Base-by-base conservation (phyloP, 345 rosid species). In the Eucalyptus dawsonii region DNA sequence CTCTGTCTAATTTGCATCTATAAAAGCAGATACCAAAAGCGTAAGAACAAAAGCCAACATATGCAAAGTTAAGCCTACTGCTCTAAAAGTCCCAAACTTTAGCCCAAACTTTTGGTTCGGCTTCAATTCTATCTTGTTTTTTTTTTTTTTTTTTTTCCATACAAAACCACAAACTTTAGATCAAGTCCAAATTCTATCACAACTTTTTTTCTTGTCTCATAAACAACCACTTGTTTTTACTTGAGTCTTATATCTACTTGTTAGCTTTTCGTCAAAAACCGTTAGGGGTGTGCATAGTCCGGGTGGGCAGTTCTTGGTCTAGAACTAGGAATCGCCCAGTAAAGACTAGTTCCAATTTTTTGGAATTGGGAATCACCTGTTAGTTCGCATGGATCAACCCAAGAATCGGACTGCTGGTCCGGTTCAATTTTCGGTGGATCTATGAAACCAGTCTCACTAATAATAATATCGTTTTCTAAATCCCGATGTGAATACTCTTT, bases 381-480 rank as follows among this genome's bases (percentile, higher is more conserved):
- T 50, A 50, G 6, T 50, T 50, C n/a, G 50, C 50, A 50, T 50
- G 50, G 15, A 50, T 50, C 15, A 1, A 50, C 15, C 6, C 1
- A 2, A 50, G 15, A 50, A 13, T 6, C 6, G 0, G 50, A 50
- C 1, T 5, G 6, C 2, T 1, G 15, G 15, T 50, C 2, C 1
- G 6, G 15, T 50, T 2, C 6, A 0, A 0, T 50, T 13, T 2
- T 2, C 1, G 15, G 2, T 50, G 50, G 6, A 50, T 50, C 6
- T 0, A 50, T 50, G 50, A 3, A 50, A 50, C 15, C 2, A 0
- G 15, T 50, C 50, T 50, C 15, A 50, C 15, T 1, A 50, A 50
- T 50, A 50, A 50, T 13, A 50, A 50, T 50, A 50, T 50, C 15
- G 6, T 50, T 50, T 50, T 50, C 50, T 2, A 50, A 50, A 50